Evolutionary conservation across 306 rosid genomes (phyloP).

Genomic region (Psophocarpus tetragonolobus): DNA sequence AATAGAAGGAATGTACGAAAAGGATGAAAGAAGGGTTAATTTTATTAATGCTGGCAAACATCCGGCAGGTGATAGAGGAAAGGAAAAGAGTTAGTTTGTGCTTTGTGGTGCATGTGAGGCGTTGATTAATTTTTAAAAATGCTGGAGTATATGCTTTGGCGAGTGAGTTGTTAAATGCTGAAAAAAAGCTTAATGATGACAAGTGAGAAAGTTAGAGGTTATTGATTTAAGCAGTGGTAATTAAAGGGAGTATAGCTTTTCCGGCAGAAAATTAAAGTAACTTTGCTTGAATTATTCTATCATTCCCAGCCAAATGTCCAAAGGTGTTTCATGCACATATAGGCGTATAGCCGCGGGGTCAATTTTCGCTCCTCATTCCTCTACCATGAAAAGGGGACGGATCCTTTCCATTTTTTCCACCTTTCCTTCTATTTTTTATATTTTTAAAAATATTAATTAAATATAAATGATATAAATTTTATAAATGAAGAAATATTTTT

Average conservation of each 20-base stretch:
- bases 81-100: background rate
- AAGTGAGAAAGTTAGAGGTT: conserved; percentile 37
- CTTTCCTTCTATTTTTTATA: no score
- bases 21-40: background rate
- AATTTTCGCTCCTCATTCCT: background rate
- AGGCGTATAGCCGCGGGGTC: conserved; percentile 28
- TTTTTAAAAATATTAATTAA: no score
- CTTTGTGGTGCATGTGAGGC: background rate
- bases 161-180: conserved; percentile 36
- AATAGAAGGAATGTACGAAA: background rate
- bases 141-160: background rate
- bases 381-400: background rate
- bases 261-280: conserved; percentile 36
- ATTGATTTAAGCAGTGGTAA: conserved; percentile 36
- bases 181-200: conserved; percentile 42
- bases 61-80: background rate
- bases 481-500: no score
- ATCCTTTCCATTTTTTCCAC: no score
- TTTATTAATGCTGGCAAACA: background rate
- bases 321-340: conserved; percentile 36
- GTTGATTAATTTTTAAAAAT: conserved; percentile 11
- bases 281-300: conserved; percentile 33
- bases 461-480: no score
- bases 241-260: conserved; percentile 39
- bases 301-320: conserved; percentile 17